These are phyloP conservation scores for Fusarium zealandicum DNA, from an alignment of 2,329 filamentous ascomycete genomes.

Conservation along the genomic window DNA sequence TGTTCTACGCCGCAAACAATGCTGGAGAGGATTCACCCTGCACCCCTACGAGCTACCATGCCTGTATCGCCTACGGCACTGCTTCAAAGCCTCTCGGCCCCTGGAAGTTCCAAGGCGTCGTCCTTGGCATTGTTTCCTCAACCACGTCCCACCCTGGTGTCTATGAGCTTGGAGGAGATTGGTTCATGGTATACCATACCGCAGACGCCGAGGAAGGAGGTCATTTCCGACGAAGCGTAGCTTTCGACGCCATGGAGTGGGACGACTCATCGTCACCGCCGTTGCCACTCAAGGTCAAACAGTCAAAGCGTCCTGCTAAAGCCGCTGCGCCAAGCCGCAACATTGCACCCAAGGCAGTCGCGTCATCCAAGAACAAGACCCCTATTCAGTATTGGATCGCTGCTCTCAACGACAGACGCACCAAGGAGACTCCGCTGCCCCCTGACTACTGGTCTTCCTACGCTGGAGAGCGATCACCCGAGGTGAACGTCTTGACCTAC, in stretches of 20 bases:
- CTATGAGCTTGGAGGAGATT: slow-evolving; percentile 41
- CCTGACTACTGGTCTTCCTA: slow-evolving; percentile 50
- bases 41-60: slow-evolving; percentile 49
- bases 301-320: slow-evolving; percentile 39
- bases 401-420: slow-evolving; percentile 44
- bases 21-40: slow-evolving; percentile 47
- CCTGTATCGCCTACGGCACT: slow-evolving; percentile 49
- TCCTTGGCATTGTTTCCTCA: slow-evolving; percentile 47
- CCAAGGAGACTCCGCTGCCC: slow-evolving; percentile 44
- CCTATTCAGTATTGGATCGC: slow-evolving; percentile 50
- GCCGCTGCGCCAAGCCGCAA: slow-evolving; percentile 43
- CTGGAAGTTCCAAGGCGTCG: slow-evolving; percentile 46
- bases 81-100: slow-evolving; percentile 45
- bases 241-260: slow-evolving; percentile 45
- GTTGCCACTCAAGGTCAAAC: slow-evolving; percentile 41
- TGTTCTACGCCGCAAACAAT: slow-evolving; percentile 51
- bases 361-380: slow-evolving; percentile 37
- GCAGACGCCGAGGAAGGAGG: slow-evolving; percentile 45
- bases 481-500: slow-evolving; percentile 42
- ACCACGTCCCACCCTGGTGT: slow-evolving; percentile 49
- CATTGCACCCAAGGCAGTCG: slow-evolving; percentile 42
- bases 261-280: slow-evolving; percentile 42
- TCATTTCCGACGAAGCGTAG: slow-evolving; percentile 48
- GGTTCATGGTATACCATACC: slow-evolving; percentile 48
- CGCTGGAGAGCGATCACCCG: slow-evolving; percentile 42